Conservation (phyloP, 768 basidiomycete genomes). For the Mycena haematopus region DNA sequence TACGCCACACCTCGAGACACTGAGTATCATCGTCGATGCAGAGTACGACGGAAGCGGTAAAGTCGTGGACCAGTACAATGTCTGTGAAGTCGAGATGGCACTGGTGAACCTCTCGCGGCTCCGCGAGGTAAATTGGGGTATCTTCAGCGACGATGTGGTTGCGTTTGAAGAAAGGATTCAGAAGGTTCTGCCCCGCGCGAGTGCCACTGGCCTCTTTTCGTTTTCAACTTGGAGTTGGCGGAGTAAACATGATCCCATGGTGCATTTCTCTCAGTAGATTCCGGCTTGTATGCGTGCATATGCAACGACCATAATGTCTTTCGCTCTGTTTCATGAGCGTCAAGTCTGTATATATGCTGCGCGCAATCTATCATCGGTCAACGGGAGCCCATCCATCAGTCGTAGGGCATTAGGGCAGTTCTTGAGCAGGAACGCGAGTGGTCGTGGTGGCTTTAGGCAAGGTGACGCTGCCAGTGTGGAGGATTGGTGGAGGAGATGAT, state of each 20-base stretch:
- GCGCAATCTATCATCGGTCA: too few relatives aligned
- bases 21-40: conserved; percentile 1
- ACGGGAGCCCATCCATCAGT: too few relatives aligned
- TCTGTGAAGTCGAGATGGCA: not conserved
- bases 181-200: not conserved
- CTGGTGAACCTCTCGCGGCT: not conserved
- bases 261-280: not conserved
- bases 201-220: conserved; percentile 1
- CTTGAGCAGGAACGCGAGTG: too few relatives aligned
- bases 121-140: not conserved
- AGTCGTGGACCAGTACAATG: not conserved
- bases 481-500: too few relatives aligned
- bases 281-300: too few relatives aligned
- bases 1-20: not conserved
- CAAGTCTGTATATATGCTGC: too few relatives aligned
- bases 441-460: too few relatives aligned
- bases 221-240: conserved; percentile 8
- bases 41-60: conserved; percentile 2
- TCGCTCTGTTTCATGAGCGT: too few relatives aligned
- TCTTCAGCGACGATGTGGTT: not conserved
- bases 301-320: too few relatives aligned
- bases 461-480: too few relatives aligned
- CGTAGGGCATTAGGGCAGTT: too few relatives aligned
- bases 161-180: not conserved
- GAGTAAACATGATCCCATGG: conserved; percentile 7